phyloP scores from a whole-genome alignment of 1,139 yeast genomes.

The Chernovozyma aurita region DNA sequence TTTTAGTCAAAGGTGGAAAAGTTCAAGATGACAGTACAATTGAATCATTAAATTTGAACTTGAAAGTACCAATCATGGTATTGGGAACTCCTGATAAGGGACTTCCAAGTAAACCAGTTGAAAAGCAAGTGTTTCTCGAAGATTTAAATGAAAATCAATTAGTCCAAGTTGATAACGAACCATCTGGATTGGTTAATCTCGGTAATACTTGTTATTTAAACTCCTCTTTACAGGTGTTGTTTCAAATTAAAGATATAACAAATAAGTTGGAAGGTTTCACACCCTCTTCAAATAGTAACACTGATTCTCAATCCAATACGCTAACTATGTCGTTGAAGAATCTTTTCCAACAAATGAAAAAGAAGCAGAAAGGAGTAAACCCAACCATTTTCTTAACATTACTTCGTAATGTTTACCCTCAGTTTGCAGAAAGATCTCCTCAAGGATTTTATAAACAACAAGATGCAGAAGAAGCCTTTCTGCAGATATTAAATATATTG shows the following conservation, averaged over 20 bases:
- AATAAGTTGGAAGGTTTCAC: constrained; percentile 22
- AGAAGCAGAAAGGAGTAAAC: constrained; percentile 42
- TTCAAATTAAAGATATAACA: constrained; percentile 58
- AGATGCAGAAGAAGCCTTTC: constrained; percentile 95
- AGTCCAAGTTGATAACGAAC: constrained; percentile 43
- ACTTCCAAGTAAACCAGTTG: constrained; percentile 55
- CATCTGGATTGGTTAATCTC: constrained; percentile 80
- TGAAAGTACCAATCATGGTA: constrained; percentile 74
- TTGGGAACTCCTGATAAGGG: constrained; percentile 83
- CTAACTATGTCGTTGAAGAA: constrained; percentile 30
- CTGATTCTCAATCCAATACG: constrained; percentile 12
- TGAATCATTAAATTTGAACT: constrained; percentile 43
- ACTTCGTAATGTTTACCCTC: constrained; percentile 70
- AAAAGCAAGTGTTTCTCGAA: constrained; percentile 60
- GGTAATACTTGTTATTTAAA: constrained; percentile 96
- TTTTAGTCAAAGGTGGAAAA: constrained; percentile 86
- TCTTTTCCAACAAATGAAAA: constrained; percentile 44
- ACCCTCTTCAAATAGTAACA: constrained; percentile 10
- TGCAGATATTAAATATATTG: constrained; percentile 64
- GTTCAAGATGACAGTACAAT: constrained; percentile 57
- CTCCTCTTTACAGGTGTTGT: constrained; percentile 79
- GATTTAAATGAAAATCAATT: constrained; percentile 53
- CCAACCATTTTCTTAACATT: constrained; percentile 65
- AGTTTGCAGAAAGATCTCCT: constrained; percentile 74
- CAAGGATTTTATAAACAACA: constrained; percentile 84